A percentile compares a stretch with the other conserved stretches of the same genome.
Conservation (phyloP, 2,329 filamentous ascomycete species). For the Trichoderma polysporum region DNA sequence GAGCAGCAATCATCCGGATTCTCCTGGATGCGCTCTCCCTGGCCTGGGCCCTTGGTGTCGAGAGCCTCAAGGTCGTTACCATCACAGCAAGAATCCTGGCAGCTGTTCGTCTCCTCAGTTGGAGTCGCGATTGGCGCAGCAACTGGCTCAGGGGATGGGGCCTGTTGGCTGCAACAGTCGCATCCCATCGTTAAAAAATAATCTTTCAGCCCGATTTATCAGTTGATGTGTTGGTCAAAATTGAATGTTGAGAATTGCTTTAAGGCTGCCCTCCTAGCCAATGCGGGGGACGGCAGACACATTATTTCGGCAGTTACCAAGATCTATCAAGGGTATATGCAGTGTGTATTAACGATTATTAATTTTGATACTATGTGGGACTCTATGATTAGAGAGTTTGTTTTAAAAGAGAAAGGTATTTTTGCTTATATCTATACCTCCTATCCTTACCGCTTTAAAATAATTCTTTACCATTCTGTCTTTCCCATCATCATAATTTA, state of each 20-base stretch:
- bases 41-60: neutral
- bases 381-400: no score
- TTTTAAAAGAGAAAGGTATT: no score
- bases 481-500: no score
- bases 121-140: neutral
- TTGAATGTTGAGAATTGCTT: neutral
- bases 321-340: no score
- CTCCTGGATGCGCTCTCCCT: neutral
- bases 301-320: no score
- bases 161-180: neutral
- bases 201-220: neutral
- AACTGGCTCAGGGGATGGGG: neutral
- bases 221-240: neutral
- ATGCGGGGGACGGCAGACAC: no score
- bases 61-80: neutral
- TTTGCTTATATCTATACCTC: no score
- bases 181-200: neutral
- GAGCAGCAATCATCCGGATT: neutral
- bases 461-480: no score
- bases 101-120: neutral
- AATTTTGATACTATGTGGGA: no score
- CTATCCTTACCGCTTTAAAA: no score
- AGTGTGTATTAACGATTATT: no score
- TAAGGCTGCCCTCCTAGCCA: no score
- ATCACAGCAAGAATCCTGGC: neutral